phyloP scores from a whole-genome alignment of 192 early-diverging fungal species.

The Pecoramyces ruminantium region DNA sequence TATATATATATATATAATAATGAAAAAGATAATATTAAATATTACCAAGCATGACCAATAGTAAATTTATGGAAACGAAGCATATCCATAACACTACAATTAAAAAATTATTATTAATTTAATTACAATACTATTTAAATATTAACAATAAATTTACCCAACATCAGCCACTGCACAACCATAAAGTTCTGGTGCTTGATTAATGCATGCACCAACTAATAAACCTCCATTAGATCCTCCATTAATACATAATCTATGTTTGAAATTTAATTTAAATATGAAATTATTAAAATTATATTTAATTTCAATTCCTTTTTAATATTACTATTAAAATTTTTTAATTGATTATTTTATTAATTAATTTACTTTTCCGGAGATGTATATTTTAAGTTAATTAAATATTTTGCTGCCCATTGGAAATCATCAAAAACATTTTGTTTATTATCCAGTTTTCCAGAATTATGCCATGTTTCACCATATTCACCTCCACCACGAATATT shows the following conservation, averaged over 20 bases:
- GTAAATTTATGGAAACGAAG: conserved; percentile 65
- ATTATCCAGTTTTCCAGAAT: conserved; percentile 27
- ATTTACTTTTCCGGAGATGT: conserved; percentile 30
- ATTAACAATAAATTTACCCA: conserved; percentile 2
- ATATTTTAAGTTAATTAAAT: conserved; percentile 32
- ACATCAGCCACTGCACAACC: conserved; percentile 44
- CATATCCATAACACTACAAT: conserved; percentile 49
- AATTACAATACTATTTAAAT: background rate
- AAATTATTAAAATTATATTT: too few relatives aligned
- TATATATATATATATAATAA: too few relatives aligned
- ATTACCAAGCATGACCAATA: conserved; percentile 49
- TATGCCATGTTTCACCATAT: conserved; percentile 32
- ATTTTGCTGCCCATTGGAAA: conserved; percentile 51
- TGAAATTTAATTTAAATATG: too few relatives aligned
- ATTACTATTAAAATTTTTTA: too few relatives aligned
- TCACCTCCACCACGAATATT: conserved; percentile 60
- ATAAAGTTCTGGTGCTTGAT: conserved; percentile 60
- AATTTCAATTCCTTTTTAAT: too few relatives aligned
- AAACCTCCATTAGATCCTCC: conserved; percentile 47
- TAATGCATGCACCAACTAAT: conserved; percentile 48
- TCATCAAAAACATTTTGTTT: conserved; percentile 66
- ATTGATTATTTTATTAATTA: too few relatives aligned
- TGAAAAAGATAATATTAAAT: too few relatives aligned
- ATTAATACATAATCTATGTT: background rate
- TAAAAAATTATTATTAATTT: background rate